These are phyloP conservation scores for Pleurotus giganteus DNA, from an alignment of 768 basidiomycete species.

Conservation along the genomic window DNA sequence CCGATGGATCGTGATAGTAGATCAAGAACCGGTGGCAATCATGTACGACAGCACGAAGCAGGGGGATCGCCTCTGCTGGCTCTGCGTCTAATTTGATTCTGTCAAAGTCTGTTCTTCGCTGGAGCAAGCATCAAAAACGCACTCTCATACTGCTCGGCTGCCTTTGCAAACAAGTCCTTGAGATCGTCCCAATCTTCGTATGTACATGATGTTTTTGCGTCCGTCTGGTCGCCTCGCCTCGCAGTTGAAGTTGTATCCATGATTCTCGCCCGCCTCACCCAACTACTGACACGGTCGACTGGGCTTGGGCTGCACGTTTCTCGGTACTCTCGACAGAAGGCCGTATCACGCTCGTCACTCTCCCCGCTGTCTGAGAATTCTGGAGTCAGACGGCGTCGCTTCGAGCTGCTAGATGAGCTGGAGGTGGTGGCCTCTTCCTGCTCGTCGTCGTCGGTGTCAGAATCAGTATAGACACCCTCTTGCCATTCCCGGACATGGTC, in stretches of 20 bases:
- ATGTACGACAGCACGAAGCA: constrained; percentile 62
- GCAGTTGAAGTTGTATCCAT: constrained; percentile 42
- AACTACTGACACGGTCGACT: constrained; percentile 27
- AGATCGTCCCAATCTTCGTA: constrained; percentile 65
- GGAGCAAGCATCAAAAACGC: constrained; percentile 20
- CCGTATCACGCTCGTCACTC: constrained; percentile 16
- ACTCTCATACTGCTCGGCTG: constrained; percentile 61
- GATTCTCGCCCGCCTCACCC: constrained; percentile 31
- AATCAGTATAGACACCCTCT: constrained; percentile 11
- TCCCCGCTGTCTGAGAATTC: constrained; percentile 17
- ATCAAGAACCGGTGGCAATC: constrained; percentile 65
- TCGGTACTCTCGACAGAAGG: not conserved
- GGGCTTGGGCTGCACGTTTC: constrained; percentile 12
- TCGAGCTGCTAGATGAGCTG: constrained; percentile 13
- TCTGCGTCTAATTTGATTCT: constrained; percentile 39
- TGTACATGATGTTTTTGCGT: constrained; percentile 23
- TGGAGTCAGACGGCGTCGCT: constrained; percentile 7
- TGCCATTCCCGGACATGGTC: constrained; percentile 21
- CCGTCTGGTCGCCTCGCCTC: constrained; percentile 18
- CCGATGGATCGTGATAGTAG: constrained; percentile 54
- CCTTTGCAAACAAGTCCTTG: constrained; percentile 59
- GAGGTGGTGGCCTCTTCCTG: constrained; percentile 14
- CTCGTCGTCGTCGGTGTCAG: constrained; percentile 20
- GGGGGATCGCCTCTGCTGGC: constrained; percentile 45
- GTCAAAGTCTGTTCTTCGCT: constrained; percentile 14